These are phyloP conservation scores for Lasiosphaeria ovina DNA, from an alignment of 495 filamentous ascomycete species.

Conservation along the genomic window DNA sequence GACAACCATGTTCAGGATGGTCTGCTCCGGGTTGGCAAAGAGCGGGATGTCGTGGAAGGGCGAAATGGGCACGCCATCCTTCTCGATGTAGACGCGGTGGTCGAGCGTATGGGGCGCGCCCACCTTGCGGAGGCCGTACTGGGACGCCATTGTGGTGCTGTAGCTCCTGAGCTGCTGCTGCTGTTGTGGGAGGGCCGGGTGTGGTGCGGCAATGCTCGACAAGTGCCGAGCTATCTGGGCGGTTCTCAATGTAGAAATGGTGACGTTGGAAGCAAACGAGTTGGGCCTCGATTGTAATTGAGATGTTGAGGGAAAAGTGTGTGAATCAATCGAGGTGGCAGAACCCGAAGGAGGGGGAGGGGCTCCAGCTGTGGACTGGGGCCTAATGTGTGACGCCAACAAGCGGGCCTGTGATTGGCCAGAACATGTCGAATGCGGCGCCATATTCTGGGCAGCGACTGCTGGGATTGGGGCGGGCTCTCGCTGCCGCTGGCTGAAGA, in stretches of 20 bases:
- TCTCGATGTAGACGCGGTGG: slow-evolving; percentile 96
- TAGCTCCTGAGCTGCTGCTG: slow-evolving; percentile 9
- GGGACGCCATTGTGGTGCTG: slow-evolving; percentile 49
- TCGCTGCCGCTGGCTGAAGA: slow-evolving; percentile 2
- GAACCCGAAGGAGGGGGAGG: slow-evolving; percentile 40
- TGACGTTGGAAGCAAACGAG: slow-evolving; percentile 18
- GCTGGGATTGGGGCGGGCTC: background rate
- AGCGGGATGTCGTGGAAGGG: slow-evolving; percentile 99
- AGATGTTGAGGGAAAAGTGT: slow-evolving; percentile 24
- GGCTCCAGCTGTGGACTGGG: slow-evolving; percentile 26
- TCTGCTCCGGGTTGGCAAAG: slow-evolving; percentile 91
- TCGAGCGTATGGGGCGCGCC: slow-evolving; percentile 89
- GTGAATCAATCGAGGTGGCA: slow-evolving; percentile 23
- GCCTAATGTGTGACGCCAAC: slow-evolving; percentile 32
- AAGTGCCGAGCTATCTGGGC: slow-evolving; percentile 58
- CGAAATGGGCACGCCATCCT: slow-evolving; percentile 89
- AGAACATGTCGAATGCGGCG: slow-evolving; percentile 17
- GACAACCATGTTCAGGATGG: slow-evolving; percentile 97
- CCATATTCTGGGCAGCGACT: slow-evolving; percentile 19
- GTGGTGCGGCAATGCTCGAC: slow-evolving; percentile 35
- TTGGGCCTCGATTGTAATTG: slow-evolving; percentile 31
- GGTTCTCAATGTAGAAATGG: slow-evolving; percentile 46
- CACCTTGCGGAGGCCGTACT: slow-evolving; percentile 76
- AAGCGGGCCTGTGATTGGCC: slow-evolving; percentile 33
- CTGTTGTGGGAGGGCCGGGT: slow-evolving; percentile 7